phyloP scores from a whole-genome alignment of 2,329 filamentous ascomycete genomes.

The Seiridium cupressi region DNA sequence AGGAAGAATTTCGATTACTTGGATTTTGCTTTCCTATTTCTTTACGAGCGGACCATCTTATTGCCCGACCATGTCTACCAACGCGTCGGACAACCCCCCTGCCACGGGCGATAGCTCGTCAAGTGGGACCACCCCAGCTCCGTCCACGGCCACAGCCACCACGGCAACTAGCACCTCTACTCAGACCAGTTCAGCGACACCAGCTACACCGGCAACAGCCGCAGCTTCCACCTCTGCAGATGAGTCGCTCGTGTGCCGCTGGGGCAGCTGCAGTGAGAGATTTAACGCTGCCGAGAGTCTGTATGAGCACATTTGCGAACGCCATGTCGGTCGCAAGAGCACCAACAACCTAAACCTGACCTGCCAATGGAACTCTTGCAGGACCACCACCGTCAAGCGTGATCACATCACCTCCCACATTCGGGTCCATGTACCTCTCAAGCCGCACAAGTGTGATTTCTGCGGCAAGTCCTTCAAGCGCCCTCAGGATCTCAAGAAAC shows the following conservation, averaged over 20 bases:
- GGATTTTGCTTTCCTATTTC: too few relatives aligned
- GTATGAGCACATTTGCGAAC: slow-evolving; percentile 93
- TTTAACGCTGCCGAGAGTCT: slow-evolving; percentile 57
- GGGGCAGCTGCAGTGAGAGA: slow-evolving; percentile 58
- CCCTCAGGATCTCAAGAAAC: slow-evolving; percentile 98
- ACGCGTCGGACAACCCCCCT: neutral
- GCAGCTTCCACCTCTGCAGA: slow-evolving; percentile 38
- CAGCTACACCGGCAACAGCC: slow-evolving; percentile 45
- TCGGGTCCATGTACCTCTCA: slow-evolving; percentile 95
- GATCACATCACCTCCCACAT: slow-evolving; percentile 99
- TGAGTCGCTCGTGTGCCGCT: slow-evolving; percentile 56
- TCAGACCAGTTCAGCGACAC: slow-evolving; percentile 30
- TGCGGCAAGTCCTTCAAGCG: slow-evolving; percentile 99
- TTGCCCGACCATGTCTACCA: neutral
- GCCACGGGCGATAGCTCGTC: slow-evolving; percentile 6
- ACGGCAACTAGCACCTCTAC: neutral
- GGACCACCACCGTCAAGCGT: slow-evolving; percentile 95
- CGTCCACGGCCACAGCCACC: slow-evolving; percentile 3
- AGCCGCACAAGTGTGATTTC: slow-evolving; percentile 98
- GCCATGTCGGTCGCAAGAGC: slow-evolving; percentile 97
- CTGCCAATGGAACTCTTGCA: slow-evolving; percentile 95
- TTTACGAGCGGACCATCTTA: neutral
- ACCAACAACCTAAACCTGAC: slow-evolving; percentile 98
- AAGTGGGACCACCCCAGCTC: slow-evolving; percentile 1
- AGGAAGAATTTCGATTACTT: too few relatives aligned